Conservation (phyloP, 1,284 basidiomycete species). For the Ceratobasidium sp. region DNA sequence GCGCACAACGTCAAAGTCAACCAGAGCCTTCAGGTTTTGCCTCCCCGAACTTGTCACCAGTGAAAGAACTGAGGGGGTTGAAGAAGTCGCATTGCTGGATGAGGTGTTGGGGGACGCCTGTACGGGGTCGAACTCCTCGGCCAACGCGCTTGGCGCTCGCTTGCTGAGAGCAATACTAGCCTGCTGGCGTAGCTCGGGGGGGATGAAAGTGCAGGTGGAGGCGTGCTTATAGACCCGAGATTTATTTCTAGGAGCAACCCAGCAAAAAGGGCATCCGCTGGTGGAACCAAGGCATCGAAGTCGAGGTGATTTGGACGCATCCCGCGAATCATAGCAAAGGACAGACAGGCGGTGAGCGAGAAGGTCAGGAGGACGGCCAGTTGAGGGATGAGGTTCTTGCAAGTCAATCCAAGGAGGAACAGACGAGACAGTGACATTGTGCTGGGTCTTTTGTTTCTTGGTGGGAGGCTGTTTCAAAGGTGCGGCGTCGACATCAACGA, state of each 20-base stretch:
- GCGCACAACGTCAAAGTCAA: background rate
- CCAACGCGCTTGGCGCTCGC: too few species aligned
- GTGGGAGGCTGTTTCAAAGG: too few species aligned
- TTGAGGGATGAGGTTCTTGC: background rate
- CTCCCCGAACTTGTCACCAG: too few species aligned
- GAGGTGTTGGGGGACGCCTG: too few species aligned
- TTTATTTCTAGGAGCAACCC: background rate
- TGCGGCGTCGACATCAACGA: too few species aligned
- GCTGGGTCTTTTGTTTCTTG: background rate
- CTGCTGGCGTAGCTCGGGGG: too few species aligned
- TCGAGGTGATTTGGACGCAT: background rate
- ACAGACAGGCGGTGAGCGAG: background rate
- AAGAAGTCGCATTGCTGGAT: too few species aligned
- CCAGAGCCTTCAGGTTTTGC: background rate
- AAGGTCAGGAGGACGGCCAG: background rate
- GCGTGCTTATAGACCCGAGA: background rate
- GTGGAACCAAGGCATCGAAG: too few species aligned
- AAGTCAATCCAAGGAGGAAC: conserved; percentile 2
- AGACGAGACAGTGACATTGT: background rate
- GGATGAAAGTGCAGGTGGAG: too few species aligned
- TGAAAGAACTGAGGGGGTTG: background rate
- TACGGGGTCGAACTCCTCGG: too few species aligned
- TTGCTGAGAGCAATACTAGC: too few species aligned
- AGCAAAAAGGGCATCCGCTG: too few species aligned
- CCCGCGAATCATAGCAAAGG: background rate